Evolutionary conservation across 352 stramenopile species (phyloP).

Genomic region (Bremia lactucae): DNA sequence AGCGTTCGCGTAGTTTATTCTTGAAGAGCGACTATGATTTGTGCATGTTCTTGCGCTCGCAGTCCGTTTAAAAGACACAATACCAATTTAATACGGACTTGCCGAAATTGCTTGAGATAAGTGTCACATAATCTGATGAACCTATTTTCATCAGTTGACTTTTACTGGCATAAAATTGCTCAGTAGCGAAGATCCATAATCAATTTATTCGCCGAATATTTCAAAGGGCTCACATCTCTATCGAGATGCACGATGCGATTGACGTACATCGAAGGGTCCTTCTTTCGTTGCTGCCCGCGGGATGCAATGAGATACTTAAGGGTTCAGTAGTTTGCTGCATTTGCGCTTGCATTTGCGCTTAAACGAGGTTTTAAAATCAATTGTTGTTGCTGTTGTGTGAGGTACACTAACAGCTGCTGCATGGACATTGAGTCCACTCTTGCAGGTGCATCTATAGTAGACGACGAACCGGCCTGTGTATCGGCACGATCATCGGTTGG

Average conservation of each 20-base stretch:
- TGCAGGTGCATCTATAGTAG: background rate
- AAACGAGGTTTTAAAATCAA: slow-evolving; percentile 7
- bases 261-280: slow-evolving; percentile 5
- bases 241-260: too few species aligned
- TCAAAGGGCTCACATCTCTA: too few species aligned
- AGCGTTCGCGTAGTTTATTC: background rate
- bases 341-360: slow-evolving; percentile 9
- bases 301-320: slow-evolving; percentile 2
- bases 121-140: background rate
- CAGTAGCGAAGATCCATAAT: slow-evolving; percentile 10
- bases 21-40: background rate
- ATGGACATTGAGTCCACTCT: slow-evolving; percentile 3
- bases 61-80: background rate
- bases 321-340: slow-evolving; percentile 5
- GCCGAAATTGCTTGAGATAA: background rate
- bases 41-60: background rate
- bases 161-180: too few species aligned
- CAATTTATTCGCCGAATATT: slow-evolving; percentile 6
- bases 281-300: slow-evolving; percentile 1
- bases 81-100: background rate
- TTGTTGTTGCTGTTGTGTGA: slow-evolving; percentile 6
- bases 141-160: too few species aligned
- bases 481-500: background rate
- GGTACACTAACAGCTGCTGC: slow-evolving; percentile 7
- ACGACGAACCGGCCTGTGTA: background rate